Percentiles rank a stretch among this genome's conserved stretches.
These are phyloP conservation scores for Ambrosia hybrid DNA, from an alignment of 140 eudicot species.

Conservation along the genomic window DNA sequence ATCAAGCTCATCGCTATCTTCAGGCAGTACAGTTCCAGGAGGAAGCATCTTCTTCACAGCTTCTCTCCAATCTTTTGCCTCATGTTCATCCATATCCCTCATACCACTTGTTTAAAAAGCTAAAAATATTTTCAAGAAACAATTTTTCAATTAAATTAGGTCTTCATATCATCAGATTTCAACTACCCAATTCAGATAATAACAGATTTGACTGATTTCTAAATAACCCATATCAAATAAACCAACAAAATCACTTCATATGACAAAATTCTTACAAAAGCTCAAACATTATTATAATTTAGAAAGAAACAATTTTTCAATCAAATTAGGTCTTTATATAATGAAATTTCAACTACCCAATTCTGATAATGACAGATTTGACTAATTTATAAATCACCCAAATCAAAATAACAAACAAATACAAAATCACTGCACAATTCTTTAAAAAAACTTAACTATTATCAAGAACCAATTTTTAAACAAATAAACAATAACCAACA, in stretches of 20 bases:
- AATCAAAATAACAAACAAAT: too few relatives aligned
- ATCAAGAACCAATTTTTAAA: too few relatives aligned
- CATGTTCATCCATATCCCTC: slow-evolving; percentile 51
- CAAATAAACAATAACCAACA: too few relatives aligned
- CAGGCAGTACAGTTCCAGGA: slow-evolving; percentile 71
- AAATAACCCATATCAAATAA: slow-evolving; percentile 13
- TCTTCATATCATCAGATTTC: slow-evolving; percentile 21
- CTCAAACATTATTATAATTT: too few relatives aligned
- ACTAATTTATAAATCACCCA: too few relatives aligned
- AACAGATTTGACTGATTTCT: background rate
- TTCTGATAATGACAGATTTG: too few relatives aligned
- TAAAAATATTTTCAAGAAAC: slow-evolving; percentile 2
- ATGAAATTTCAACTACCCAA: too few relatives aligned
- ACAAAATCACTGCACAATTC: too few relatives aligned
- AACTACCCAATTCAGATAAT: slow-evolving; percentile 16
- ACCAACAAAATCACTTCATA: slow-evolving; percentile 3
- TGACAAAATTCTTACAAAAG: background rate
- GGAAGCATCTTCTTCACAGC: slow-evolving; percentile 84
- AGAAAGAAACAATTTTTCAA: too few relatives aligned
- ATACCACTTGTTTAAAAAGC: slow-evolving; percentile 14
- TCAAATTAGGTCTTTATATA: too few relatives aligned
- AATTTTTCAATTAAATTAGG: slow-evolving; percentile 5
- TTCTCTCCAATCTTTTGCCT: slow-evolving; percentile 64
- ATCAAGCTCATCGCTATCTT: slow-evolving; percentile 67
- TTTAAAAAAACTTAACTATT: too few relatives aligned